Evolutionary conservation across 225 moss, liverwort and hornwort genomes (phyloP), one percentile per base, ranked within the genome.

Genomic region (Physcomitrellopsis africana): DNA sequence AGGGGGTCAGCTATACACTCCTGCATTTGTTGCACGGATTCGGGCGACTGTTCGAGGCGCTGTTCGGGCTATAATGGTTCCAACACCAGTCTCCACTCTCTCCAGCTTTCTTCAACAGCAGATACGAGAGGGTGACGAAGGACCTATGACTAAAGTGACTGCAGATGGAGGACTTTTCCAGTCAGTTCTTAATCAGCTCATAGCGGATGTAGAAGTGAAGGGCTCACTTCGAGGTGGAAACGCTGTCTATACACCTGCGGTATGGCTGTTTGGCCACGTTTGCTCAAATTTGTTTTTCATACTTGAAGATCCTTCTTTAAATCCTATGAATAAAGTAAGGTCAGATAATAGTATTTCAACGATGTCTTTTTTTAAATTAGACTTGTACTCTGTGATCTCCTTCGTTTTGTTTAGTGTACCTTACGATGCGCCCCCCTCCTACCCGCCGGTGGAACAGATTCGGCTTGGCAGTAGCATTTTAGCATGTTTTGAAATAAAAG

Each of bases 1-100:
- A 86, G 93, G 90, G 9, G 93, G 99, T 64, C 95, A 99, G 82
- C 89, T 99, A 12, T 99, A 95, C 71, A 99, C 99, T 67, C 99
- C 95, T 71, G 87, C 95, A 32, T 91, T 92, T 83, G 93, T 99
- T 72, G 86, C 92, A 48, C 89, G 89, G 59, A 89, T 92, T 87
- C 87, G 79, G 72, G 92, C 91, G 13, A 92, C 94, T 86, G 92
- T 90, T 27, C 86, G 91, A 72, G 97, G 97, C 71, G 88, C 67
- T 67, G 81, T 90, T 14, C 87, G 93, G 80, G 95, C 93, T 75
- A 72, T 99, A 58, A 93, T 88, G 76, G 93, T 99, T 51, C 99
- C 99, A 6, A 95, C 95, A 29, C 84, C 93, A 72, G 82, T 95
- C 20, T 87, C 92, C 51, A 79, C 77, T 75, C 67, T 94, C 60